Percentiles rank a stretch among this genome's conserved stretches.
phyloP scores from a whole-genome alignment of 305 asterid genomes.

The Fraxinus baroniana region DNA sequence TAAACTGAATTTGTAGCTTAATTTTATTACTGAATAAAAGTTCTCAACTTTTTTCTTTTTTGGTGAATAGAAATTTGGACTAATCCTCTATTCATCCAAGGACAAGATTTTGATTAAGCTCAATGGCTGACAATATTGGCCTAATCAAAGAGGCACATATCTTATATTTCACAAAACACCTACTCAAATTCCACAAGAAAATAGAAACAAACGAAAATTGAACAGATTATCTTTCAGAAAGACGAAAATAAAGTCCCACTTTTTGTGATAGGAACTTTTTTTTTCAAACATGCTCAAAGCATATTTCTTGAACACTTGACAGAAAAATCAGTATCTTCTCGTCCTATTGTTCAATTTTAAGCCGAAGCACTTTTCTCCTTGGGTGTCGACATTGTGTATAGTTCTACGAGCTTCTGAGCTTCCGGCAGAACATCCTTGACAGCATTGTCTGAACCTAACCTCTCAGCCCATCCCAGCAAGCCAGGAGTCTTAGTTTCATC shows the following conservation, averaged over 20 bases:
- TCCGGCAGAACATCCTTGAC: conserved; percentile 41
- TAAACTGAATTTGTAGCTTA: no score
- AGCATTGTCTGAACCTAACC: conserved; percentile 24
- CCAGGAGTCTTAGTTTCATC: conserved; percentile 39
- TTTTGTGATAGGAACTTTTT: no score
- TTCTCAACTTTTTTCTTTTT: no score
- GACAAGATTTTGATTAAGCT: not conserved
- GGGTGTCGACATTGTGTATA: conserved; percentile 22
- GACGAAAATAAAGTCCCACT: no score
- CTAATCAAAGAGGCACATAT: no score
- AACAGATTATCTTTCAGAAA: not conserved
- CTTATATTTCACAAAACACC: not conserved
- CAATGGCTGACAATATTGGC: no score
- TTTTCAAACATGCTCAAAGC: not conserved
- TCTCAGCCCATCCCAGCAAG: conserved; percentile 40
- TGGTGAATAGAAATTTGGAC: no score
- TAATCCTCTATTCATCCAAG: not conserved
- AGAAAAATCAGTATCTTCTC: not conserved
- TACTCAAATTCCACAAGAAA: not conserved
- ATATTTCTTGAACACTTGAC: not conserved
- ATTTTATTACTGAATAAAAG: no score
- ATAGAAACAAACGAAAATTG: no score
- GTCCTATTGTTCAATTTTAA: not conserved
- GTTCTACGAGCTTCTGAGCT: conserved; percentile 35
- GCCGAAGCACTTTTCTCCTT: conserved; percentile 9